Evolutionary conservation across 176 grass and related monocot species (phyloP).

Genomic region (Oryza rufipogon): DNA sequence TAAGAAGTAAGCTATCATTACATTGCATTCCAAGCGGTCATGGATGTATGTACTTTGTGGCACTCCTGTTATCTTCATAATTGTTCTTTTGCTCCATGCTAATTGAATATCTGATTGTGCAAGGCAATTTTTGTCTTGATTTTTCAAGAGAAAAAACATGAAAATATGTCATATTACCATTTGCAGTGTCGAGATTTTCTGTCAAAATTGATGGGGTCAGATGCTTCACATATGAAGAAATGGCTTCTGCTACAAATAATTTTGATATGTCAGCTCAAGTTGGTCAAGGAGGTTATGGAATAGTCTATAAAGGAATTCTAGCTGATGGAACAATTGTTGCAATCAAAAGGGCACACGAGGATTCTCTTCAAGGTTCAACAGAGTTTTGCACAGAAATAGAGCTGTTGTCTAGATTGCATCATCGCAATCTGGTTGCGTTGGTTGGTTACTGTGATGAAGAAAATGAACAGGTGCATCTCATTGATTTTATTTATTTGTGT

Average conservation of each 20-base stretch:
- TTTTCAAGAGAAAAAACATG: slow-evolving; percentile 17
- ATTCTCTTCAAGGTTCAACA: slow-evolving; percentile 88
- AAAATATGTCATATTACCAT: slow-evolving; percentile 38
- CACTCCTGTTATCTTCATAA: neutral
- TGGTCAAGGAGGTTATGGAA: slow-evolving; percentile 95
- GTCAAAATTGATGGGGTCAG: slow-evolving; percentile 85
- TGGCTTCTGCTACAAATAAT: slow-evolving; percentile 70
- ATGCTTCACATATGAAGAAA: slow-evolving; percentile 83
- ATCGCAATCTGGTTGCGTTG: slow-evolving; percentile 88
- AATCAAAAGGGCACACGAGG: slow-evolving; percentile 90
- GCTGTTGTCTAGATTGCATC: slow-evolving; percentile 89
- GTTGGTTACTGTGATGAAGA: slow-evolving; percentile 90
- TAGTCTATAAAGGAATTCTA: slow-evolving; percentile 84
- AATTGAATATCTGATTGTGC: slow-evolving; percentile 14
- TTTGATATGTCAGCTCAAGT: slow-evolving; percentile 73
- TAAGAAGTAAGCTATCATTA: neutral
- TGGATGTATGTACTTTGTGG: neutral
- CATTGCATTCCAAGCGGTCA: neutral
- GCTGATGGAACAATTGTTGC: slow-evolving; percentile 77
- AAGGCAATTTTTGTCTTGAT: neutral
- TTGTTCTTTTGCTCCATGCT: neutral
- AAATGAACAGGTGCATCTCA: slow-evolving; percentile 79
- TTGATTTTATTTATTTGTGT: slow-evolving; percentile 31
- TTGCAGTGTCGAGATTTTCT: slow-evolving; percentile 65
- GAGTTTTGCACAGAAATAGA: slow-evolving; percentile 98